Conservation (phyloP, 108 stramenopile species). For the Nannochloropsis salina region DNA sequence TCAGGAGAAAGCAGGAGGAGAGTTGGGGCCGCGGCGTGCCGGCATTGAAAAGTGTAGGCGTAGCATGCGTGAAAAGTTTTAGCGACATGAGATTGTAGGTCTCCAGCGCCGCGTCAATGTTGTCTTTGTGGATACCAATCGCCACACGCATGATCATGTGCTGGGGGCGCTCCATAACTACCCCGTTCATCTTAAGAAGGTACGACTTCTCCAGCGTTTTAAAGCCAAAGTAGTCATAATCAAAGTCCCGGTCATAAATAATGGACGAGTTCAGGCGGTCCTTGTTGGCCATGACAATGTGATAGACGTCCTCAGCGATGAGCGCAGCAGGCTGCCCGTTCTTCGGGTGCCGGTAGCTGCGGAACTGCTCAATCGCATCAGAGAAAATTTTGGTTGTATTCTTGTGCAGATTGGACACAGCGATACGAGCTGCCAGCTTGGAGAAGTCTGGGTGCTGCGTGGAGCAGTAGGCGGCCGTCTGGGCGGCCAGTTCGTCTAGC, state of each 20-base stretch:
- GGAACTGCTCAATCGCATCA: slow-evolving; percentile 61
- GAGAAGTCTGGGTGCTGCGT: slow-evolving; percentile 88
- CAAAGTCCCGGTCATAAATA: slow-evolving; percentile 68
- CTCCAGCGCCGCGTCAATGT: slow-evolving; percentile 76
- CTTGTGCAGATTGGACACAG: slow-evolving; percentile 75
- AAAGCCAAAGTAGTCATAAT: slow-evolving; percentile 91
- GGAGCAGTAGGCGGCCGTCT: slow-evolving; percentile 80
- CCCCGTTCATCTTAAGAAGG: slow-evolving; percentile 48
- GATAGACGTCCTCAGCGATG: slow-evolving; percentile 63
- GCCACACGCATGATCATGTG: slow-evolving; percentile 96
- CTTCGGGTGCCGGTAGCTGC: slow-evolving; percentile 52
- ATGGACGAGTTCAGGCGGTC: slow-evolving; percentile 59
- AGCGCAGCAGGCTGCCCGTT: slow-evolving; percentile 55
- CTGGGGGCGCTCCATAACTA: slow-evolving; percentile 82
- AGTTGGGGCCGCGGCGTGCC: slow-evolving; percentile 92
- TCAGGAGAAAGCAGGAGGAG: slow-evolving; percentile 84
- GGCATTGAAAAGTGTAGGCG: slow-evolving; percentile 91
- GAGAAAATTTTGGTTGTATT: slow-evolving; percentile 71
- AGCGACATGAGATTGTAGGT: slow-evolving; percentile 89
- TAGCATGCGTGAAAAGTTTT: slow-evolving; percentile 90
- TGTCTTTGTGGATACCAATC: slow-evolving; percentile 81
- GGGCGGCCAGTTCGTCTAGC: slow-evolving; percentile 84
- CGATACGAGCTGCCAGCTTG: slow-evolving; percentile 82
- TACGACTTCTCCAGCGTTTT: slow-evolving; percentile 79
- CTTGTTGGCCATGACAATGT: slow-evolving; percentile 35